A percentile compares a stretch with the other conserved stretches of the same genome.
phyloP scores from a whole-genome alignment of 257 asterid genomes.

The Capsicum pubescens region DNA sequence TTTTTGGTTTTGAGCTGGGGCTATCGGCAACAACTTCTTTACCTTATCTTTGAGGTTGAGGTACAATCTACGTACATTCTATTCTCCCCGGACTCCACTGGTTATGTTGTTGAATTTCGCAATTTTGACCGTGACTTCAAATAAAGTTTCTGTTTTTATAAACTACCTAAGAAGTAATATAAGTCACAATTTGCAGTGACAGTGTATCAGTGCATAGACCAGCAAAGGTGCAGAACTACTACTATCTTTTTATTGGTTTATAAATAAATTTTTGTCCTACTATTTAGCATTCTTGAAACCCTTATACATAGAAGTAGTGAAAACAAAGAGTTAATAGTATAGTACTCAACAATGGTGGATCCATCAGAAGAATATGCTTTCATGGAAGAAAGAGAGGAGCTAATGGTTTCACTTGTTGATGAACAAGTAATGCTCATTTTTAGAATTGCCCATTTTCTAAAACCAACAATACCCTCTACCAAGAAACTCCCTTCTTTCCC shows the following conservation, averaged over 20 bases:
- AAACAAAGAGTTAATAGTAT: background rate
- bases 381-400: constrained; percentile 35
- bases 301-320: background rate
- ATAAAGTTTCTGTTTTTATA: no score
- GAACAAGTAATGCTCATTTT: background rate
- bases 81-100: no score
- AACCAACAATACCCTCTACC: background rate
- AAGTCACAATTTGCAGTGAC: no score
- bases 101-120: no score
- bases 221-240: background rate
- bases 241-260: background rate
- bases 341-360: constrained; percentile 27
- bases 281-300: background rate
- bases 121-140: background rate
- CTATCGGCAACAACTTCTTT: no score
- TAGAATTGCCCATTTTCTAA: constrained; percentile 24
- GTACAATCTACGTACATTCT: no score
- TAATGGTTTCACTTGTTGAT: constrained; percentile 29
- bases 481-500: background rate
- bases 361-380: background rate
- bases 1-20: no score
- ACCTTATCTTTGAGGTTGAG: no score
- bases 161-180: background rate
- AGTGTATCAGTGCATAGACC: background rate
- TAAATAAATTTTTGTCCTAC: background rate